These are phyloP conservation scores for Leccinum aurantiacum DNA, from an alignment of 768 basidiomycete species.

Conservation along the genomic window DNA sequence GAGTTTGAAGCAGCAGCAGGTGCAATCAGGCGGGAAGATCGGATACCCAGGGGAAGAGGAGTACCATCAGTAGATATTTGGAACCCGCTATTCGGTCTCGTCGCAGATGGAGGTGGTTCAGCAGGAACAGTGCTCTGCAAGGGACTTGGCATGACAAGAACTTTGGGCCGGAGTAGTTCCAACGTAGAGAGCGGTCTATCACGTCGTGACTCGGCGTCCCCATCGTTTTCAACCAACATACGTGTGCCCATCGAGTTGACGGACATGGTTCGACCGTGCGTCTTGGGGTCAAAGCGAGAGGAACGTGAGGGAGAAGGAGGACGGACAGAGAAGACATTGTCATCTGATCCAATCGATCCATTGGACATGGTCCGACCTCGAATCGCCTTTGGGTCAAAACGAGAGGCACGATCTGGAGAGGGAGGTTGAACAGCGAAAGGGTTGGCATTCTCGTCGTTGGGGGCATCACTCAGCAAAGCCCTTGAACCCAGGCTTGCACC, in stretches of 20 bases:
- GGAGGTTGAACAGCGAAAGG: conserved; percentile 38
- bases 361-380: conserved; percentile 43
- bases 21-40: conserved; percentile 49
- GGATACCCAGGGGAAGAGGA: conserved; percentile 66
- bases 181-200: conserved; percentile 69
- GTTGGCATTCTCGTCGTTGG: conserved; percentile 34
- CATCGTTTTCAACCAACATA: conserved; percentile 58
- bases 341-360: conserved; percentile 45
- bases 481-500: conserved; percentile 52
- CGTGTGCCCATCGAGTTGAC: conserved; percentile 67
- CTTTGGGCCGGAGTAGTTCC: conserved; percentile 82
- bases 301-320: conserved; percentile 59
- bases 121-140: conserved; percentile 52
- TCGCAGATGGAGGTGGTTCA: conserved; percentile 34
- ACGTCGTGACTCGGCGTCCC: conserved; percentile 32
- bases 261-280: conserved; percentile 60
- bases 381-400: conserved; percentile 43
- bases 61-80: conserved; percentile 67
- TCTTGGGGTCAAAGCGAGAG: conserved; percentile 83
- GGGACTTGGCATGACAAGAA: conserved; percentile 94
- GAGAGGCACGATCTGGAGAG: conserved; percentile 40
- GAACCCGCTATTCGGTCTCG: conserved; percentile 55
- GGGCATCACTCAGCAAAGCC: conserved; percentile 40
- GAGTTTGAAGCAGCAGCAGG: conserved; percentile 55
- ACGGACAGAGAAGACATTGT: conserved; percentile 70